phyloP scores from a whole-genome alignment of 2,329 filamentous ascomycete genomes.

The Colletotrichum zoysiae region DNA sequence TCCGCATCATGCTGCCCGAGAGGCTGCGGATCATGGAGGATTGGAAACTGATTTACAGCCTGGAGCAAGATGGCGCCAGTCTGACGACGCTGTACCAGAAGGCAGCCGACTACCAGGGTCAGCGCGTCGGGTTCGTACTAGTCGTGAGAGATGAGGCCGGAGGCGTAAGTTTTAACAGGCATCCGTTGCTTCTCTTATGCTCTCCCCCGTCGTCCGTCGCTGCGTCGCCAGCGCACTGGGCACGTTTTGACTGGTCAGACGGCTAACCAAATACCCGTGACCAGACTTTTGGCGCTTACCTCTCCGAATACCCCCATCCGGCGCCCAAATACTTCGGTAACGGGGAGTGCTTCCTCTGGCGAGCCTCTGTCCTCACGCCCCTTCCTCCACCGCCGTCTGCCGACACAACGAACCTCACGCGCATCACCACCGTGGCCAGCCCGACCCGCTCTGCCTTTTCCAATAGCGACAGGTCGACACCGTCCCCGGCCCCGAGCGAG shows the following conservation, averaged over 20 bases:
- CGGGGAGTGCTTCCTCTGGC: constrained; percentile 87
- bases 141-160: constrained; percentile 84
- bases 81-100: constrained; percentile 87
- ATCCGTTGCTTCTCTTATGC: not conserved
- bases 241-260: not conserved
- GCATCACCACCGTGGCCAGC: constrained; percentile 56
- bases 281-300: constrained; percentile 90
- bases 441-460: constrained; percentile 43
- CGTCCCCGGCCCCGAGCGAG: constrained; percentile 69
- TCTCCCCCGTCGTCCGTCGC: not conserved
- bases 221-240: not conserved
- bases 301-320: constrained; percentile 88
- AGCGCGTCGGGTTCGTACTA: constrained; percentile 88
- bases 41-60: constrained; percentile 88
- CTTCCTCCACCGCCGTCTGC: constrained; percentile 65
- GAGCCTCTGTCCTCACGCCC: constrained; percentile 69
- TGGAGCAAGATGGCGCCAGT: constrained; percentile 92
- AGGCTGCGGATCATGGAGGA: constrained; percentile 87
- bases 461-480: constrained; percentile 45
- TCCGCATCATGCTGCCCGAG: constrained; percentile 87
- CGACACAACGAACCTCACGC: constrained; percentile 62
- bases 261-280: constrained; percentile 7
- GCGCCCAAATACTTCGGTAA: constrained; percentile 91
- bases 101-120: constrained; percentile 74
- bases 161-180: constrained; percentile 67